Evolutionary conservation across 2,329 filamentous ascomycete species (phyloP), one percentile per base, ranked within the genome.

Genomic region (Pleurostoma richardsiae): DNA sequence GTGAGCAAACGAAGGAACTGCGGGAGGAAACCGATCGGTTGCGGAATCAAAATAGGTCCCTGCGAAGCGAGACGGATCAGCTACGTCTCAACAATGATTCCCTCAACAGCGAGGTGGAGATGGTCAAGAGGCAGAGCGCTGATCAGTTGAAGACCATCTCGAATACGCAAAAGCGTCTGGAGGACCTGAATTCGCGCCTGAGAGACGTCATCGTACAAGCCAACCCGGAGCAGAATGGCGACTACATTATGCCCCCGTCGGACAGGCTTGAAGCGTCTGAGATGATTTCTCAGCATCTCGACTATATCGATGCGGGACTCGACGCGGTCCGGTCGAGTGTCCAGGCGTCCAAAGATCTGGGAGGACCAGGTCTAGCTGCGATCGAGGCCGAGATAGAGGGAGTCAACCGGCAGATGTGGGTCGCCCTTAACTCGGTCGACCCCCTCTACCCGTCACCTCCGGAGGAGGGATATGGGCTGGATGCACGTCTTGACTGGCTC

Each of bases 401-500:
- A 4, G 66, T 90, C 58, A 90, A 87, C 59, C 72, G 72, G 5
- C 81, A 85, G 48, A 65, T 91, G 8, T 78, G 82, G 41, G 73
- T 75, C 30, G 68, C 85, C 44, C 72, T 88, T 11, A 59, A 70
- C 59, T 62, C 66, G 45, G 69, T 68, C 56, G 66, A 73, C 51
- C 57, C 74, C 11, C 66, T 69, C 36, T 71, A 82, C 42, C 73
- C 78, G 10, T 72, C 77, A 29, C 82, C 83, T 4, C 85, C 86
- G 4, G 66, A 76, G 33, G 72, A 75, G 1, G 77, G 77, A 4
- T 72, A 75, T 40, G 78, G 77, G 29, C 64, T 88, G 5, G 76
- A 86, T 41, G 78, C 82, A 29, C 89, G 94, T 55, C 68, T 90
- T 39, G 67, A 73, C 41, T 88, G 88, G 76, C 72, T 90, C 52